Conservation (phyloP, 1,284 basidiomycete species). For the Agaricales sp. region DNA sequence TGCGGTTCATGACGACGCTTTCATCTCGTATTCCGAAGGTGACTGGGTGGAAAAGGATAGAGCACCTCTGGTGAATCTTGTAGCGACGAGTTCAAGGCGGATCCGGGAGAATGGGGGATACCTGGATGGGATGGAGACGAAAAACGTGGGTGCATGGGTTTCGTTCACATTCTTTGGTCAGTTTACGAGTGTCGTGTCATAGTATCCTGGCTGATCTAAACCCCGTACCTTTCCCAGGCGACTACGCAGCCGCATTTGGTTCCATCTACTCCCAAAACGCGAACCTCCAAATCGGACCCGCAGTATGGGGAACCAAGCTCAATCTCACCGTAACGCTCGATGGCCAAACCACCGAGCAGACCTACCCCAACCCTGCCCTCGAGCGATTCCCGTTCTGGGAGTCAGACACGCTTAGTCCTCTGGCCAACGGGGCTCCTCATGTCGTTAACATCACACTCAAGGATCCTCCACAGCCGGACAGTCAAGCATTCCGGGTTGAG, state of each 20-base stretch:
- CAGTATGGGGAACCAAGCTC: neutral
- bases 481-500: neutral
- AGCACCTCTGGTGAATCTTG: neutral
- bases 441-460: neutral
- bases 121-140: neutral
- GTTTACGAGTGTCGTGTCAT: neutral
- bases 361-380: neutral
- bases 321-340: neutral
- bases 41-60: neutral
- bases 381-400: neutral
- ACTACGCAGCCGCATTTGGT: neutral
- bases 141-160: neutral
- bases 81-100: neutral
- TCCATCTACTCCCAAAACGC: neutral
- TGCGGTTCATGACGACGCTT: neutral
- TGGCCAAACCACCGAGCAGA: neutral
- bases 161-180: neutral
- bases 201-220: neutral
- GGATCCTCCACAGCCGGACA: neutral
- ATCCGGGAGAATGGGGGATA: neutral
- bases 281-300: neutral
- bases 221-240: neutral
- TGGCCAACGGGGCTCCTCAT: neutral
- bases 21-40: neutral
- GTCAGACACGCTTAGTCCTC: neutral